Base-by-base conservation (phyloP, 1,284 basidiomycete species). In the Ganoderma lucidum region DNA sequence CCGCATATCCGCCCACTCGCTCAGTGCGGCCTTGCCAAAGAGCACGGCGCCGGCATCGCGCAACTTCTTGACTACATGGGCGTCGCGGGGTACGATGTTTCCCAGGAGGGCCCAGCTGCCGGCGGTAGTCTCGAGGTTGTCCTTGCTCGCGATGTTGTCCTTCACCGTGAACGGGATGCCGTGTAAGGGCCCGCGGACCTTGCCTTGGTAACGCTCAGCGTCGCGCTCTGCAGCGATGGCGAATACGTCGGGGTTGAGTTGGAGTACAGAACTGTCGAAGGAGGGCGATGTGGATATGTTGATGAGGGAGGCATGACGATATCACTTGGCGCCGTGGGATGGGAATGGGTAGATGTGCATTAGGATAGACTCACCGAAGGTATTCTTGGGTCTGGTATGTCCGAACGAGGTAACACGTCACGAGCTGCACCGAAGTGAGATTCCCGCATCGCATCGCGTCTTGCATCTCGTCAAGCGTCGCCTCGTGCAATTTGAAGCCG, bases 121-220 rank as follows among this genome's bases (percentile, higher is more conserved):
- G 17, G 30, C 14, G 8, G 37, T 28, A 0, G n/a, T 41, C 81
- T 82, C 3, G 83, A 80, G 37, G 86, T 71, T 0, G 90, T 91
- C 2, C 12, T 28, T 51, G 23, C 48, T 51, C 23, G 81, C 84
- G 37, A 86, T 84, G 70, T 84, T 86, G 74, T 86, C 91, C 79
- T 93, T 93, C 64, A 93, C 74, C 2, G 93, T 78, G 58, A 93
- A 82, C 0, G 92, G 92, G 37, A 93, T 91, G 0, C 92, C 92
- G 74, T 93, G 91, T 45, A 93, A 77, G 0, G 79, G 74, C 23
- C 90, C 83, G 15, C 90, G 82, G 5, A 82, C 80, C 0, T 88
- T 87, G 0, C 75, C 80, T 2, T 63, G 56, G 28, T 79, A 79
- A 2, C 91, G 81, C 74, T 92, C 90, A 0, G 73, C 70, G 69